Conservation (phyloP, 495 filamentous ascomycete genomes). For the Penicillium lagena region DNA sequence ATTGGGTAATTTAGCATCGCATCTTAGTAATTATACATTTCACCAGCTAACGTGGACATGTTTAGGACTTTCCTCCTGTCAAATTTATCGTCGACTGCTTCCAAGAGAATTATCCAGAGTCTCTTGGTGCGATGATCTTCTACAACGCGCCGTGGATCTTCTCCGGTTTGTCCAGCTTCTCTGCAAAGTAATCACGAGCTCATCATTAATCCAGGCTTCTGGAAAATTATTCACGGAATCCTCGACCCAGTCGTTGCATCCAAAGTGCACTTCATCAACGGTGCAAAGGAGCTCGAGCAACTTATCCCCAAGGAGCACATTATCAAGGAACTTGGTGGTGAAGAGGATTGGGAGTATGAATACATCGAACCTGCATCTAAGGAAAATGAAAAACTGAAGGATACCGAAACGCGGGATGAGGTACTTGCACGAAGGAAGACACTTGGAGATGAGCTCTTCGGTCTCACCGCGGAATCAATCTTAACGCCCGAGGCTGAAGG, state of each 20-base stretch:
- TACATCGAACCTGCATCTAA: slow-evolving; percentile 68
- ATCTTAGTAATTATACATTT: not conserved
- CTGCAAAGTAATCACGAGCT: not conserved
- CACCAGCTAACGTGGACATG: not conserved
- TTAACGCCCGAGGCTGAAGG: slow-evolving; percentile 16
- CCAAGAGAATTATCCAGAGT: slow-evolving; percentile 93
- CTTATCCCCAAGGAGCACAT: slow-evolving; percentile 65
- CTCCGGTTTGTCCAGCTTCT: slow-evolving; percentile 45
- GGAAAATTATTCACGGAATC: slow-evolving; percentile 86
- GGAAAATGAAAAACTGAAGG: slow-evolving; percentile 66
- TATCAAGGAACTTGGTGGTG: slow-evolving; percentile 71
- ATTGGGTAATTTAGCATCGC: slow-evolving; percentile 58
- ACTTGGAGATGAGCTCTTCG: slow-evolving; percentile 63
- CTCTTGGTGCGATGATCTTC: slow-evolving; percentile 75
- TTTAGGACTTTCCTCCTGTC: slow-evolving; percentile 80
- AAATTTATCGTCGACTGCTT: slow-evolving; percentile 98
- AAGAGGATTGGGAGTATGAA: slow-evolving; percentile 72
- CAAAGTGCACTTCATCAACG: slow-evolving; percentile 91
- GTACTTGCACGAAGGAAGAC: slow-evolving; percentile 48
- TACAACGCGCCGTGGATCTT: slow-evolving; percentile 96
- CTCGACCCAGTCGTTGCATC: slow-evolving; percentile 87
- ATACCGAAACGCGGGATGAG: slow-evolving; percentile 49
- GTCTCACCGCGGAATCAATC: slow-evolving; percentile 60
- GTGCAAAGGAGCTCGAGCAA: slow-evolving; percentile 61
- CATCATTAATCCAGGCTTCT: slow-evolving; percentile 46